Percentiles rank a stretch among this genome's conserved stretches.
Evolutionary conservation across 805 yeast species (phyloP).

Genomic region (Huiozyma naganishii): DNA sequence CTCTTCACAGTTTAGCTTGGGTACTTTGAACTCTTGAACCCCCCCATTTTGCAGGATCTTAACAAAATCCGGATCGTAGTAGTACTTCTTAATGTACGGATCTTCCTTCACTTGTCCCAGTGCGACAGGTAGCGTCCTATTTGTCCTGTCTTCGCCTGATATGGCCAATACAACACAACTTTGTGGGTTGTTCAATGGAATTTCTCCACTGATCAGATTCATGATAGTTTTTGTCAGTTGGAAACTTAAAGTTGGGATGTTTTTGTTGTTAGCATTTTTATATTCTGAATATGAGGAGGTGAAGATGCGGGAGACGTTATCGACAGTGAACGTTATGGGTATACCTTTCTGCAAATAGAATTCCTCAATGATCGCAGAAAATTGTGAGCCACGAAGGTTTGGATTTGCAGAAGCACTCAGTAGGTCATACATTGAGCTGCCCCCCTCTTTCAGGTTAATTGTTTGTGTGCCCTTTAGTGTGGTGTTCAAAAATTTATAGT

Average conservation of each 20-base stretch:
- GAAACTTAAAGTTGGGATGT: constrained; percentile 49
- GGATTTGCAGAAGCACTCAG: constrained; percentile 27
- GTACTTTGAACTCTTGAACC: constrained; percentile 32
- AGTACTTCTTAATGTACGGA: constrained; percentile 40
- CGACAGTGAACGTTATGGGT: constrained; percentile 63
- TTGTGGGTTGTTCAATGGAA: constrained; percentile 32
- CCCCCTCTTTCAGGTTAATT: constrained; percentile 18
- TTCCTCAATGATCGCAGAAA: constrained; percentile 46
- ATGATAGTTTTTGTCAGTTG: constrained; percentile 53
- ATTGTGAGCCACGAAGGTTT: constrained; percentile 34
- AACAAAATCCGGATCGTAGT: constrained; percentile 49
- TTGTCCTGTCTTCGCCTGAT: constrained; percentile 41
- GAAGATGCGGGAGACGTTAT: constrained; percentile 57
- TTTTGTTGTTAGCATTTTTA: constrained; percentile 42
- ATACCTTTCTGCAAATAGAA: constrained; percentile 37
- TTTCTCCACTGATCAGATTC: constrained; percentile 42
- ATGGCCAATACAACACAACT: constrained; percentile 63
- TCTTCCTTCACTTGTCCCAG: constrained; percentile 42
- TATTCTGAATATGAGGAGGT: constrained; percentile 48
- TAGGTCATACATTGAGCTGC: constrained; percentile 36
- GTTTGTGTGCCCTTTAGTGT: constrained; percentile 23
- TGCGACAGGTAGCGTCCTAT: constrained; percentile 50
- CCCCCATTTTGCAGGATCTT: constrained; percentile 32
- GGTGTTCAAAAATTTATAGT: constrained; percentile 26
- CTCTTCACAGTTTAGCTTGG: constrained; percentile 37